Conservation (phyloP, 495 filamentous ascomycete genomes). For the Penicillium antarcticum region DNA sequence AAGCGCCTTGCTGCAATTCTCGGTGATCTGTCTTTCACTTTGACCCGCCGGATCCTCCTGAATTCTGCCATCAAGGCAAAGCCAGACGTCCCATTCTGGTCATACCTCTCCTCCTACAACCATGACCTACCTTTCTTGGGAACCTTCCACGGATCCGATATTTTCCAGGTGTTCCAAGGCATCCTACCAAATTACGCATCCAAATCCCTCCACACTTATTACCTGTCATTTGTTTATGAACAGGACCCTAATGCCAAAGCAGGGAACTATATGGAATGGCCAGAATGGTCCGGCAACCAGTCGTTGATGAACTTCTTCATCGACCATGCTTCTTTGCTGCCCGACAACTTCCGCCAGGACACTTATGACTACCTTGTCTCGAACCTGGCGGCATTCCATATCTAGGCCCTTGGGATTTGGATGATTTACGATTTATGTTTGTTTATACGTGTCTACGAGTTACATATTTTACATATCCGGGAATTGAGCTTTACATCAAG, state of each 20-base stretch:
- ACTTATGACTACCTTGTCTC: conserved; percentile 44
- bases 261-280: conserved; percentile 51
- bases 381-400: conserved; percentile 46
- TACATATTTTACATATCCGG: background rate
- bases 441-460: background rate
- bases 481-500: background rate
- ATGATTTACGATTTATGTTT: background rate
- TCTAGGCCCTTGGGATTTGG: conserved; percentile 30
- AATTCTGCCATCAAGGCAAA: conserved; percentile 34
- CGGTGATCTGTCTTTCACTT: conserved; percentile 65
- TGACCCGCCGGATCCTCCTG: conserved; percentile 59
- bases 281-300: conserved; percentile 52
- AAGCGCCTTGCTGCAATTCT: conserved; percentile 76
- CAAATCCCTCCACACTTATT: conserved; percentile 56
- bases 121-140: conserved; percentile 66
- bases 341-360: conserved; percentile 57
- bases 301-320: conserved; percentile 58
- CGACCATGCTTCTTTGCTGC: conserved; percentile 38
- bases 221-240: conserved; percentile 62
- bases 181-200: conserved; percentile 60
- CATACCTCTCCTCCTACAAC: conserved; percentile 67
- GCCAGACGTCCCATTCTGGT: conserved; percentile 61
- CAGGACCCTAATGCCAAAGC: conserved; percentile 57
- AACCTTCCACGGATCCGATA: conserved; percentile 68
- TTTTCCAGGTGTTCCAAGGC: conserved; percentile 64